Percentiles rank a stretch among this genome's conserved stretches.
Evolutionary conservation across 441 rosid species (phyloP).

Genomic region (Gossypium lobatum): DNA sequence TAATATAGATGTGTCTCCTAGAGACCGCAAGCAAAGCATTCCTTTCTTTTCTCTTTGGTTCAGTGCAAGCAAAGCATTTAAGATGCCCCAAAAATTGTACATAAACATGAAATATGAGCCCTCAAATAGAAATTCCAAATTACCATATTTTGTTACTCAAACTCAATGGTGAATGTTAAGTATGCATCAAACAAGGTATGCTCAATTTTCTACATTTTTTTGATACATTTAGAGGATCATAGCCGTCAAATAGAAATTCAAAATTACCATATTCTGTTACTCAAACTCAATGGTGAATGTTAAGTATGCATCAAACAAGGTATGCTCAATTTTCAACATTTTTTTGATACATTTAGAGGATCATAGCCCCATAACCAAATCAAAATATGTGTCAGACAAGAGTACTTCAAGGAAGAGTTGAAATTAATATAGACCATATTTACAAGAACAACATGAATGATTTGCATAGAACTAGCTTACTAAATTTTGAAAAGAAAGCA

Average conservation of each 20-base stretch:
- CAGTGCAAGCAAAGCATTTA: background rate
- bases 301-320: no score
- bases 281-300: no score
- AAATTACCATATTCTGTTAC: no score
- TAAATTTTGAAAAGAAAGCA: background rate
- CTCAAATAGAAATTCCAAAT: background rate
- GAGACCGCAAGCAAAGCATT: no score
- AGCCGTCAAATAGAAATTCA: no score
- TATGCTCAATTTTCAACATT: background rate
- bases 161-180: background rate
- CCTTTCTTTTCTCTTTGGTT: no score
- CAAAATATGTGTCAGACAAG: background rate
- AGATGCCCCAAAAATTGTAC: background rate
- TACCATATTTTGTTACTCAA: background rate
- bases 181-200: background rate
- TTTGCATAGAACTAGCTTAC: constrained; percentile 5
- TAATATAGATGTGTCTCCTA: no score
- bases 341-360: background rate
- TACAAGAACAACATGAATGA: background rate
- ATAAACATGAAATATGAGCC: background rate
- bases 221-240: no score
- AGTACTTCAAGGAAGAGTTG: background rate
- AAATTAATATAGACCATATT: background rate
- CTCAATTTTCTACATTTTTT: background rate
- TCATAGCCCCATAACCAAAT: background rate